Percentiles rank a stretch among this genome's conserved stretches.
These are phyloP conservation scores for Thraustochytrium sp. DNA, from an alignment of 352 stramenopile genomes.

Conservation along the genomic window DNA sequence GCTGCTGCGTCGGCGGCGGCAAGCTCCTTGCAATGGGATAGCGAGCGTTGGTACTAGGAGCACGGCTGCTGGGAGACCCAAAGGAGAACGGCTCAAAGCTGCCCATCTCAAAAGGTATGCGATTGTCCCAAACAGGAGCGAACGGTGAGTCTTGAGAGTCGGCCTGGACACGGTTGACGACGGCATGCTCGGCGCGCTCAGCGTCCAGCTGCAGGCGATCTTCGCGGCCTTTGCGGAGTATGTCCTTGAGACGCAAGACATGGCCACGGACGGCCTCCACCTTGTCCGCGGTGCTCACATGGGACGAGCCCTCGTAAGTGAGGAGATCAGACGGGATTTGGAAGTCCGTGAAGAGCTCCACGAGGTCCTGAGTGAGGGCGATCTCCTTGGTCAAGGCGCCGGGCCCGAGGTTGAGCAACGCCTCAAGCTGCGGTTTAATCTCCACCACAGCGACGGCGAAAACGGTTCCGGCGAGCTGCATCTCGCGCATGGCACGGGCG, in stretches of 20 bases:
- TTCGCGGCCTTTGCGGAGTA: slow-evolving; percentile 57
- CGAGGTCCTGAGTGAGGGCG: slow-evolving; percentile 62
- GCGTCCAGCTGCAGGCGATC: background rate
- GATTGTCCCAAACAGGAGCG: background rate
- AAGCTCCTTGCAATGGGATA: too few relatives aligned
- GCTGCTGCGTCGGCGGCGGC: too few relatives aligned
- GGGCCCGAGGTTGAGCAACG: slow-evolving; percentile 55
- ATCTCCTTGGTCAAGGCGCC: slow-evolving; percentile 59
- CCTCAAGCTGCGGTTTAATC: slow-evolving; percentile 66
- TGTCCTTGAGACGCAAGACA: slow-evolving; percentile 57
- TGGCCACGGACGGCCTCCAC: slow-evolving; percentile 57
- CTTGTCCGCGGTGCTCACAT: slow-evolving; percentile 51
- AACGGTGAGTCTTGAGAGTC: background rate
- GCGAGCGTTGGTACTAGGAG: too few relatives aligned
- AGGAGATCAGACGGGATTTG: slow-evolving; percentile 67
- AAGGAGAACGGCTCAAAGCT: too few relatives aligned
- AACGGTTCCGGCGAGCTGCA: slow-evolving; percentile 63
- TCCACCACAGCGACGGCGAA: slow-evolving; percentile 64
- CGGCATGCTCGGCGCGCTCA: background rate
- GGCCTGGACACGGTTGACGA: background rate
- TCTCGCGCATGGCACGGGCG: slow-evolving; percentile 59
- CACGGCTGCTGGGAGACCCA: too few relatives aligned
- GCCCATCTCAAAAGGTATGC: too few relatives aligned
- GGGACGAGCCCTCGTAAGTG: slow-evolving; percentile 53
- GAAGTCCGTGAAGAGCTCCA: slow-evolving; percentile 65